These are phyloP conservation scores for Daucus carota DNA, from an alignment of 129 eudicot genomes.

Conservation along the genomic window DH1_v3.0 NC_030382.2:39280001-39280500, in stretches of 20 bases:
- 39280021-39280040: conserved; percentile 39
- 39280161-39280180: conserved; percentile 11
- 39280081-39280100: conserved; percentile 53
- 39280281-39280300: background rate
- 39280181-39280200: conserved; percentile 21
- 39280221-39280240: no score
- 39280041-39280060: conserved; percentile 37
- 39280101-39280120: conserved; percentile 50
- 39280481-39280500: no score
- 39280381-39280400: background rate
- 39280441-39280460: no score
- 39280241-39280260: background rate
- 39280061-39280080: conserved; percentile 56
- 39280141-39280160: conserved; percentile 9
- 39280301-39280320: background rate
- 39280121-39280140: conserved; percentile 16
- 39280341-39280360: background rate
- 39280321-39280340: background rate
- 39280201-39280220: background rate
- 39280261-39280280: no score
- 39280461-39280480: no score
- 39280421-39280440: no score
- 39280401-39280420: no score
- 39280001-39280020: conserved; percentile 43
- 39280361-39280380: background rate